Percentiles rank a stretch among this genome's conserved stretches.
Conservation (phyloP, 371 early-diverging fungal genomes). For the Globomyces sp. region DNA sequence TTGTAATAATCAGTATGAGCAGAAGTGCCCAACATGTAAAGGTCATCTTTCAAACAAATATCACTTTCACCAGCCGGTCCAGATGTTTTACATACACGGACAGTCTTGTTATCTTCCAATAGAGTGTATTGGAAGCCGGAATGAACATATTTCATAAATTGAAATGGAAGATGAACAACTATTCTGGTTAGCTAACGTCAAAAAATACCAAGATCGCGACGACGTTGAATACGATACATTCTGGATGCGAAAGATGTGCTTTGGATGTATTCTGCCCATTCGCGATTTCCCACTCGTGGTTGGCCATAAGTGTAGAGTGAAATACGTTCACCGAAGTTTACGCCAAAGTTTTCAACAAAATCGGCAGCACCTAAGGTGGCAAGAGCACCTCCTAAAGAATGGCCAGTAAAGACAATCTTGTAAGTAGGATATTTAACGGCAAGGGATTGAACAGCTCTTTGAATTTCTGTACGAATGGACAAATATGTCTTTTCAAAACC, state of each 20-base stretch:
- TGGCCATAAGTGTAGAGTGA: slow-evolving; percentile 13
- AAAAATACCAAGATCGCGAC: slow-evolving; percentile 19
- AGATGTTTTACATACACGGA: neutral
- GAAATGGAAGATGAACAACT: slow-evolving; percentile 6
- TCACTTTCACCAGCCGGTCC: slow-evolving; percentile 13
- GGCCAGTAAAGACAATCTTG: slow-evolving; percentile 33
- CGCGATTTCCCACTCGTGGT: neutral
- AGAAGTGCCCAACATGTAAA: too few relatives aligned
- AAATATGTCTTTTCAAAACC: slow-evolving; percentile 33
- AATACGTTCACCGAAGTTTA: neutral
- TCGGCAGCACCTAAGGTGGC: neutral
- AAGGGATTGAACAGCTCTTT: slow-evolving; percentile 16
- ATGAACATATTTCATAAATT: neutral
- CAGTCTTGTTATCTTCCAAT: neutral
- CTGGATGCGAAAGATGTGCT: neutral
- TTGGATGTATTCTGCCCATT: neutral
- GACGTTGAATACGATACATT: neutral
- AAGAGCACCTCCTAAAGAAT: slow-evolving; percentile 39
- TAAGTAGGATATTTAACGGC: slow-evolving; percentile 25
- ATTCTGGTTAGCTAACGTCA: neutral
- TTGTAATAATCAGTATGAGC: too few relatives aligned
- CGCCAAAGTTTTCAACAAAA: neutral
- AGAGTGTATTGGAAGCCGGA: neutral
- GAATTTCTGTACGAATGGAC: slow-evolving; percentile 17
- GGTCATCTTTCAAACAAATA: neutral